Base-by-base conservation (phyloP, 2,329 filamentous ascomycete species). In the Thelonectria discophora region DNA sequence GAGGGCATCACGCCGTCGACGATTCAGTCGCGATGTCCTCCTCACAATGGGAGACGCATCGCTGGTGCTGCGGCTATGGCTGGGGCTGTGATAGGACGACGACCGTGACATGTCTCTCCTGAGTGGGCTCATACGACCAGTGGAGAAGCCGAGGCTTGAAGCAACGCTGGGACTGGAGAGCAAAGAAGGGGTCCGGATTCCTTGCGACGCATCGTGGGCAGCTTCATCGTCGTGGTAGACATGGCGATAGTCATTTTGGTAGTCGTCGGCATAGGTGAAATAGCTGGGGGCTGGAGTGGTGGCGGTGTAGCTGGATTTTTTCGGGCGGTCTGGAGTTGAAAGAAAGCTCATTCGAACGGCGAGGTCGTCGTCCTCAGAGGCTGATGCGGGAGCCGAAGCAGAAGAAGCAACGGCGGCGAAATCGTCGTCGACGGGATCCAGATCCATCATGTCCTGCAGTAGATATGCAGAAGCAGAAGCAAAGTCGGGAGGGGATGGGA, bases 1-100 rank as follows among this genome's bases (percentile, higher is more conserved):
- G 55, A 86, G 78, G 21, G 80, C 78, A 63, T 84, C 65, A 30
- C 70, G 70, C 47, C 47, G 70, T 34, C 60, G 62, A 32, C 64
- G 69, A 9, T 47, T 40, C n/a, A 55, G 18, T 17, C 63, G 60
- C 17, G 58, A 50, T 34, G 52, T 60, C 42, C 68, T 62, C 8
- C 68, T 67, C 9, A 53, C 42, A 58, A 68, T 68, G 20, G 72
- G 69, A 20, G 73, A 70, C 2, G 71, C 65, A 54, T 69, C 67
- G 40, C 61, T 69, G 13, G 61, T 48, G n/a, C 60, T 57, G 40
- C 60, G 52, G 18, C 47, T 54, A 37, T 56, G 69, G 42, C 47
- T 54, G 42, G 54, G 69, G 42, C 55, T 62, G 62, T 65, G 66
- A 51, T 61, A 62, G 39, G 67, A 69, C 20, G 69, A 62, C 32